phyloP scores from a whole-genome alignment of 179 eudicot genomes.

The Heliamphora pulchella region DNA sequence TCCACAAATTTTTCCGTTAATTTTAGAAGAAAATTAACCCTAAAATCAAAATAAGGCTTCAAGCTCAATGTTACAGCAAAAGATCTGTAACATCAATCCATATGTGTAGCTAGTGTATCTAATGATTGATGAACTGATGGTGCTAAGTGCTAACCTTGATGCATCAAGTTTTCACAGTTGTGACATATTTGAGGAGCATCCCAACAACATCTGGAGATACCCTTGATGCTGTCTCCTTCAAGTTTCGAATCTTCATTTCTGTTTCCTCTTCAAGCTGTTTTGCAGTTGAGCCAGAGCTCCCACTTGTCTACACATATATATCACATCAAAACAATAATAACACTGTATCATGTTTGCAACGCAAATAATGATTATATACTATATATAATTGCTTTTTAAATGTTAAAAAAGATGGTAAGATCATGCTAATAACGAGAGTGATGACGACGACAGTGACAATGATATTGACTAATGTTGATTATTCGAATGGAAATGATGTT shows the following conservation, averaged over 20 bases:
- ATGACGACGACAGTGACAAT: background rate
- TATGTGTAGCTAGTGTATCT: background rate
- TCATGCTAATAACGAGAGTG: too few species aligned
- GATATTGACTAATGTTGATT: too few species aligned
- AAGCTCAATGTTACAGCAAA: too few species aligned
- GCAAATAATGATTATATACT: too few species aligned
- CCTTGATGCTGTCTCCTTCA: slow-evolving; percentile 33
- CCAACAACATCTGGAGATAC: slow-evolving; percentile 35
- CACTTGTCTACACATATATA: slow-evolving; percentile 28
- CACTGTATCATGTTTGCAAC: too few species aligned
- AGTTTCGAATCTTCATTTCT: slow-evolving; percentile 26
- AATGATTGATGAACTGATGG: background rate
- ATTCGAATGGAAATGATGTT: background rate
- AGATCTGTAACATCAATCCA: too few species aligned
- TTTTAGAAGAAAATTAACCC: background rate
- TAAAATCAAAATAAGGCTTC: background rate
- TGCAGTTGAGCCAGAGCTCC: slow-evolving; percentile 41
- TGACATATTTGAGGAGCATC: slow-evolving; percentile 35
- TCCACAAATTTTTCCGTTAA: background rate
- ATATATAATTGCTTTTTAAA: too few species aligned
- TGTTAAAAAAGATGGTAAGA: background rate
- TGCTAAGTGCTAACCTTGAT: slow-evolving; percentile 6
- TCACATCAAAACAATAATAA: background rate
- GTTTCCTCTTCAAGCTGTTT: slow-evolving; percentile 49
- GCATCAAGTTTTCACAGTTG: slow-evolving; percentile 28